Conservation (phyloP, 1,139 yeast genomes). For the Hansenula sp. region DNA sequence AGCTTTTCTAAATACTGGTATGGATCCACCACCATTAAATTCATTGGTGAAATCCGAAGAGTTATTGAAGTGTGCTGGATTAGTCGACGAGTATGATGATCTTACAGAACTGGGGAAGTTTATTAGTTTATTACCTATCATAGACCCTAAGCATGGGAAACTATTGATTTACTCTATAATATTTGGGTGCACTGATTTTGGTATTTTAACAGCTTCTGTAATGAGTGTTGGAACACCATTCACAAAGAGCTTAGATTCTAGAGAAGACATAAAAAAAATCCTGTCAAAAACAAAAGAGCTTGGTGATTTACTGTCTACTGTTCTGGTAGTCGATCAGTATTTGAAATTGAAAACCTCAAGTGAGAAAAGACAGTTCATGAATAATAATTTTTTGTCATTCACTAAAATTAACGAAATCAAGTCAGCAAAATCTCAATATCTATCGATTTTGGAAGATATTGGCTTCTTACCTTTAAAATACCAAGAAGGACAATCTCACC, state of each 20-base stretch:
- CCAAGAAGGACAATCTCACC: constrained; percentile 19
- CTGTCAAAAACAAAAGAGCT: constrained; percentile 37
- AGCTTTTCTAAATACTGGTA: constrained; percentile 64
- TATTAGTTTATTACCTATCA: constrained; percentile 69
- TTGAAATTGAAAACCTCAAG: constrained; percentile 24
- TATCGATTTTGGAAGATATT: constrained; percentile 63
- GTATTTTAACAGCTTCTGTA: constrained; percentile 72
- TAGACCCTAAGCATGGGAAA: constrained; percentile 85
- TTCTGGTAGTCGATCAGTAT: constrained; percentile 53
- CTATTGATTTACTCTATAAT: constrained; percentile 72
- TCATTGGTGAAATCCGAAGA: constrained; percentile 61
- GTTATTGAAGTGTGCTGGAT: constrained; percentile 67
- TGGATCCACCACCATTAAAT: constrained; percentile 68
- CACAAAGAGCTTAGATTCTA: constrained; percentile 51
- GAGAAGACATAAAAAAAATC: constrained; percentile 56
- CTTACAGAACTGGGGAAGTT: constrained; percentile 81
- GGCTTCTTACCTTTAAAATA: constrained; percentile 65
- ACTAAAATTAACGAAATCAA: constrained; percentile 65
- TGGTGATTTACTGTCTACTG: constrained; percentile 76
- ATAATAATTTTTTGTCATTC: constrained; percentile 59
- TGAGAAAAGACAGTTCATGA: constrained; percentile 46
- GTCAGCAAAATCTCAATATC: constrained; percentile 65
- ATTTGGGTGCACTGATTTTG: constrained; percentile 77
- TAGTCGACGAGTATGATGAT: constrained; percentile 47
- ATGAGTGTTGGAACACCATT: constrained; percentile 75